Evolutionary conservation across 176 grass and related monocot genomes (phyloP), one percentile per base, ranked within the genome.

Genomic region (Raddia guianensis): DNA sequence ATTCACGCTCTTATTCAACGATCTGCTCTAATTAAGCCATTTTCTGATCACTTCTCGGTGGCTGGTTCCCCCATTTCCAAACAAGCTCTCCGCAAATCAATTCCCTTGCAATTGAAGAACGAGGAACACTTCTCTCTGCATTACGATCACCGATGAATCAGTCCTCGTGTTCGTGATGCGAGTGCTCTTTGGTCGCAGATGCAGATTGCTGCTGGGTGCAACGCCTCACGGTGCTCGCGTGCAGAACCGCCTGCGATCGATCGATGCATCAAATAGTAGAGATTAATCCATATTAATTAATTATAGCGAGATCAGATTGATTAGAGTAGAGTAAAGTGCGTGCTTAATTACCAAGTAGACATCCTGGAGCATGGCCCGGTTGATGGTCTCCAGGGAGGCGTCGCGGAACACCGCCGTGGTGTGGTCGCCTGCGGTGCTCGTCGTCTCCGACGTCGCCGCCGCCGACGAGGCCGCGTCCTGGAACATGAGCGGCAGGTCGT

Each of bases 301-400:
- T 57, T 8, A 57, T n/a, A 57, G 9, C 2, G 18, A 19, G 55
- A 20, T 57, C 1, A 19, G n/a, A 19, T 8, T 57, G 19, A 57
- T n/a, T 14, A 7, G 14, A 54, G 49, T 12, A 49, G 48, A 49
- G 9, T 21, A 1, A 59, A 21, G 9, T 11, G 5, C 9, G 55
- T 20, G 47, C 43, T n/a, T 50, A 40, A 40, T 40, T 40, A 72
- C 70, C 49, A 72, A 54, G 70, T 54, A 72, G 49, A 54, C 3
- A 49, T 72, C 70, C 2, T 72, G 70, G 49, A 54, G 35, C 70
- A 72, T 72, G 49, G 70, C 70, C 19, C 70, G 49, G 70, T 72
- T 54, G 70, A 72, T 72, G 70, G 32, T 37, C 70, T 72, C 70
- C 27, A 53, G 2, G 0, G 70, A 72, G 13, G 70, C 70, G 20